Conservation (phyloP, 495 filamentous ascomycete species). For the Lineolata rhizophorae region DNA sequence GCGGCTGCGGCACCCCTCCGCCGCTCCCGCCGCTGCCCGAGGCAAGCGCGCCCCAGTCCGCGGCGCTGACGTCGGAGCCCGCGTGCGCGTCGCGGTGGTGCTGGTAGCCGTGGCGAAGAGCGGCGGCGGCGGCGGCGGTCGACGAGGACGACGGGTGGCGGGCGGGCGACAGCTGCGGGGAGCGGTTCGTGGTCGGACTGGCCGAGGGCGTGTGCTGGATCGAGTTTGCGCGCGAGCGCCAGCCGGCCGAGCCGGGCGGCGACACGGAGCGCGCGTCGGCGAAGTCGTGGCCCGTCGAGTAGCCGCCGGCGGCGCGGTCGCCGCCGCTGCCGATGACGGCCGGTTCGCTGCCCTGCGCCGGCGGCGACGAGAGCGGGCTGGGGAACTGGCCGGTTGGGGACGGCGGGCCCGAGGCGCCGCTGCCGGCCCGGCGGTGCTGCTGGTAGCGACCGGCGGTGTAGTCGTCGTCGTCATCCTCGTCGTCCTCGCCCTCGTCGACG, state of each 20-base stretch:
- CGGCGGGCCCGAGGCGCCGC: conserved; percentile 1
- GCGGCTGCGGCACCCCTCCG: background rate
- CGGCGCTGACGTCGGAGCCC: too few species aligned
- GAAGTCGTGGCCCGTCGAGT: too few species aligned
- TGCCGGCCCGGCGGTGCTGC: conserved; percentile 7
- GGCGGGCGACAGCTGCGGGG: conserved; percentile 3
- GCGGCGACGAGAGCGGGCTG: conserved; percentile 3
- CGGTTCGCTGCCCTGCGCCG: conserved; percentile 9
- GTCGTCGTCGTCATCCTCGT: conserved; percentile 13
- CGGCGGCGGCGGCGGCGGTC: too few species aligned
- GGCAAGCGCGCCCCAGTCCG: too few species aligned
- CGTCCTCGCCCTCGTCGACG: conserved; percentile 43
- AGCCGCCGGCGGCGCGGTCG: background rate
- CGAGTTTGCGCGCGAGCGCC: conserved; percentile 16
- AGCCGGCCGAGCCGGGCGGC: too few species aligned
- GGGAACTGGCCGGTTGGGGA: conserved; percentile 10
- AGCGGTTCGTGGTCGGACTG: conserved; percentile 7
- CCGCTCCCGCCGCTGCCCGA: too few species aligned
- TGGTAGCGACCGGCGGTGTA: conserved; percentile 13
- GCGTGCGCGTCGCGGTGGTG: too few species aligned
- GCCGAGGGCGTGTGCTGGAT: conserved; percentile 15
- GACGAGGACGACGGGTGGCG: background rate
- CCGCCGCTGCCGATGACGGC: conserved; percentile 2
- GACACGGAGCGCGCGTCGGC: too few species aligned
- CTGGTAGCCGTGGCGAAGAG: too few species aligned